Conservation (phyloP, 1,139 yeast genomes). For the Dujonia santamariae region DNA sequence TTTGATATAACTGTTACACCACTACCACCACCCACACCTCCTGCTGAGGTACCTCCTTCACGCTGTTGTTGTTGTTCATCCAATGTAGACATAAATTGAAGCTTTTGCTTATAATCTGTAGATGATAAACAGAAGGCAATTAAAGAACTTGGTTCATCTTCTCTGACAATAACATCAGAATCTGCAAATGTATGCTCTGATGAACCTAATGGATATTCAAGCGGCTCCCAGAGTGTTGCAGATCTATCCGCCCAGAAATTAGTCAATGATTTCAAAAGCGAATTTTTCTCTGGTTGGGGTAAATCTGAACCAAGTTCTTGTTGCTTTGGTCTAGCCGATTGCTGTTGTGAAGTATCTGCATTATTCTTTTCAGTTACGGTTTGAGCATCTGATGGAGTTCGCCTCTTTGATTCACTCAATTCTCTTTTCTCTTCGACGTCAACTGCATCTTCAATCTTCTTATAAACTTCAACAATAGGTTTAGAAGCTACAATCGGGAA, state of each 20-base stretch:
- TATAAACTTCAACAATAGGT: conserved; percentile 90
- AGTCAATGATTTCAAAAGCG: conserved; percentile 78
- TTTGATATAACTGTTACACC: conserved; percentile 10
- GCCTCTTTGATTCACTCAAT: conserved; percentile 1
- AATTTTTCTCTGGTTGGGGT: conserved; percentile 62
- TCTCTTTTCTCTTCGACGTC: conserved; percentile 27
- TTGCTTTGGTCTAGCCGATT: conserved; percentile 1
- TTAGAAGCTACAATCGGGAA: conserved; percentile 71
- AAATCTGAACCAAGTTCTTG: conserved; percentile 17
- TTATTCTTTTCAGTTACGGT: conserved; percentile 1
- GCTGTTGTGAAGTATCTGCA: conserved; percentile 1
- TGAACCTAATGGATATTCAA: conserved; percentile 75
- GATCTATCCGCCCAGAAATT: conserved; percentile 98
- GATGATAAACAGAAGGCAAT: conserved; percentile 91
- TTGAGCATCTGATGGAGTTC: background rate
- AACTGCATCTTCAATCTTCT: conserved; percentile 87
- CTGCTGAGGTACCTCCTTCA: no score
- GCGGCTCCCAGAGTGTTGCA: conserved; percentile 92
- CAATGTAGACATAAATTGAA: conserved; percentile 38
- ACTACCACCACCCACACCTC: conserved; percentile 10
- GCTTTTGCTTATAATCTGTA: conserved; percentile 71
- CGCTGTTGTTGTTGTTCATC: conserved; percentile 9
- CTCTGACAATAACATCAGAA: conserved; percentile 89
- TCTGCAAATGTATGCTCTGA: conserved; percentile 93
- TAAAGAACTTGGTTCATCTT: conserved; percentile 94